A percentile compares a stretch with the other conserved stretches of the same genome.
These are phyloP conservation scores for Pseudoscleropodium purum DNA, from an alignment of 225 moss, liverwort and hornwort genomes.

Conservation along the genomic window DNA sequence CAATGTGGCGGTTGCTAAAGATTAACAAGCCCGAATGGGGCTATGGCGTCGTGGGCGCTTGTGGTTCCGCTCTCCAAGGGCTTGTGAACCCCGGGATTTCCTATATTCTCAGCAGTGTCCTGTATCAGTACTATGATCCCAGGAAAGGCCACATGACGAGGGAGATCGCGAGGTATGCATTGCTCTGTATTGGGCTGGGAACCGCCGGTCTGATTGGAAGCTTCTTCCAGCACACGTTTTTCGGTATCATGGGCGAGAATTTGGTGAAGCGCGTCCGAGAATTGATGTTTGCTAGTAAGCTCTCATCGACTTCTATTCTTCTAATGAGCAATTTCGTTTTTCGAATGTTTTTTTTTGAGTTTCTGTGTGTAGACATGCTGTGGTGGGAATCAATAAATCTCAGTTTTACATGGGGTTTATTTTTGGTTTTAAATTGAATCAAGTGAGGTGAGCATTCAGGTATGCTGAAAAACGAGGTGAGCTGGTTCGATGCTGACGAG, in stretches of 20 bases:
- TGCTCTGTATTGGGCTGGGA: neutral
- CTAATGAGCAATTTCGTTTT: neutral
- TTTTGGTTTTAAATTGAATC: neutral
- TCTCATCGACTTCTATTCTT: neutral
- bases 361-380: neutral
- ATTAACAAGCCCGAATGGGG: conserved; percentile 31
- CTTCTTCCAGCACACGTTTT: conserved; percentile 29
- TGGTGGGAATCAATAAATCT: neutral
- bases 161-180: conserved; percentile 3
- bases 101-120: conserved; percentile 2
- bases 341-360: neutral
- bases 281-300: conserved; percentile 42
- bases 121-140: conserved; percentile 17
- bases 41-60: conserved; percentile 3
- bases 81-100: conserved; percentile 22
- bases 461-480: conserved; percentile 34
- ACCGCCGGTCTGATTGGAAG: neutral
- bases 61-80: conserved; percentile 11
- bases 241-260: conserved; percentile 50
- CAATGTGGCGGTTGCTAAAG: conserved; percentile 40
- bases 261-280: conserved; percentile 38
- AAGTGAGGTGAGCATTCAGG: neutral
- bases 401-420: neutral
- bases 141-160: neutral
- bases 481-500: conserved; percentile 51